Evolutionary conservation across 495 filamentous ascomycete species (phyloP).

Genomic region (Daldinia concentrica): DNA sequence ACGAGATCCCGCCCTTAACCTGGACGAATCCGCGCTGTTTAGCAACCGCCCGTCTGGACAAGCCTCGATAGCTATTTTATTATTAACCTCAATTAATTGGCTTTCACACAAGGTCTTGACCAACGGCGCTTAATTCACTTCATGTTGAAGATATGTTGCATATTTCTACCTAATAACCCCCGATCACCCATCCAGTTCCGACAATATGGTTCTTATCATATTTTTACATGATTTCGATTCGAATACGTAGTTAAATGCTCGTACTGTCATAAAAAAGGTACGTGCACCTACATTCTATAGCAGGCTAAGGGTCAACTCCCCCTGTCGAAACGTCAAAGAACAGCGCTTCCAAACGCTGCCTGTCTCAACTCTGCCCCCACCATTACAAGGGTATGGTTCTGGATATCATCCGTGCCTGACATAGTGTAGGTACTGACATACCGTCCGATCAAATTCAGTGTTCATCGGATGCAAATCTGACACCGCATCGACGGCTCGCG

Average conservation of each 20-base stretch:
- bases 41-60: conserved; percentile 42
- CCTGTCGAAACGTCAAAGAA: conserved; percentile 56
- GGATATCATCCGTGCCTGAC: conserved; percentile 6
- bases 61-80: conserved; percentile 31
- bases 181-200: conserved; percentile 20
- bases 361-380: conserved; percentile 55
- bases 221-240: conserved; percentile 16
- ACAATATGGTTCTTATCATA: conserved; percentile 32
- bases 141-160: conserved; percentile 32
- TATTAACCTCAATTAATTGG: conserved; percentile 43
- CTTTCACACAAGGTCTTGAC: conserved; percentile 22
- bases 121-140: conserved; percentile 33
- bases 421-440: too few relatives aligned
- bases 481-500: conserved; percentile 49
- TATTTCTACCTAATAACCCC: conserved; percentile 35
- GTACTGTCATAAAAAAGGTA: conserved; percentile 6
- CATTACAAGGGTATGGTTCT: conserved; percentile 24
- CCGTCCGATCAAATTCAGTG: conserved; percentile 48
- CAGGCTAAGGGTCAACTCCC: conserved; percentile 27
- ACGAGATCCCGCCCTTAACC: conserved; percentile 24
- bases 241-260: conserved; percentile 9
- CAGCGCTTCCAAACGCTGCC: conserved; percentile 54
- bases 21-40: conserved; percentile 46
- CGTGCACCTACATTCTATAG: conserved; percentile 22
- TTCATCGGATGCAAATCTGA: conserved; percentile 47